Conservation (phyloP, 345 rosid species). For the Jatropha curcas region DNA sequence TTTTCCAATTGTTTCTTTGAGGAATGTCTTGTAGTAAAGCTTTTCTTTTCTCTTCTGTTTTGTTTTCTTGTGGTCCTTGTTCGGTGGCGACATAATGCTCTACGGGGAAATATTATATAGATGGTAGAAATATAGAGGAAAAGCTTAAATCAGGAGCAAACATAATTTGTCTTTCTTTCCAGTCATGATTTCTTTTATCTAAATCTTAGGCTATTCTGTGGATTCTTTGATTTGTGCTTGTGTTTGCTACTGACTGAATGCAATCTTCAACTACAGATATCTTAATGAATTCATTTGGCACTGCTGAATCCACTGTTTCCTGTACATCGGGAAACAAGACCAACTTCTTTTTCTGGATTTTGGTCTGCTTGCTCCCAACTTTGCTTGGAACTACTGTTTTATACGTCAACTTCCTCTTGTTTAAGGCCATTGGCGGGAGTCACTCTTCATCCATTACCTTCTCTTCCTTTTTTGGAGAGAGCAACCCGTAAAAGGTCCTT, state of each 20-base stretch:
- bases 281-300: conserved; percentile 76
- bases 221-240: neutral
- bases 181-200: no score
- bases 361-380: conserved; percentile 67
- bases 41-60: neutral
- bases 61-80: no score
- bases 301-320: conserved; percentile 77
- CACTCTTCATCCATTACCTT: conserved; percentile 21
- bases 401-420: conserved; percentile 47
- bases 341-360: conserved; percentile 68
- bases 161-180: neutral
- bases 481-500: conserved; percentile 18
- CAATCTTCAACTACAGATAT: conserved; percentile 1
- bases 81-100: neutral
- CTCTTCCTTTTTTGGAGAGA: conserved; percentile 18
- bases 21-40: no score
- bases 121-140: neutral
- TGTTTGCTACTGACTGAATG: neutral
- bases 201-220: no score
- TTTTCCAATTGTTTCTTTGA: no score
- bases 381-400: conserved; percentile 49
- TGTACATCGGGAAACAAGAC: conserved; percentile 84
- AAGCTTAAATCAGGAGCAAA: neutral
- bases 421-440: conserved; percentile 45
- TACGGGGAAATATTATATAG: neutral